These are phyloP conservation scores for Thuja plicata DNA, from an alignment of 83 land plant species.

Conservation along the genomic window DNA sequence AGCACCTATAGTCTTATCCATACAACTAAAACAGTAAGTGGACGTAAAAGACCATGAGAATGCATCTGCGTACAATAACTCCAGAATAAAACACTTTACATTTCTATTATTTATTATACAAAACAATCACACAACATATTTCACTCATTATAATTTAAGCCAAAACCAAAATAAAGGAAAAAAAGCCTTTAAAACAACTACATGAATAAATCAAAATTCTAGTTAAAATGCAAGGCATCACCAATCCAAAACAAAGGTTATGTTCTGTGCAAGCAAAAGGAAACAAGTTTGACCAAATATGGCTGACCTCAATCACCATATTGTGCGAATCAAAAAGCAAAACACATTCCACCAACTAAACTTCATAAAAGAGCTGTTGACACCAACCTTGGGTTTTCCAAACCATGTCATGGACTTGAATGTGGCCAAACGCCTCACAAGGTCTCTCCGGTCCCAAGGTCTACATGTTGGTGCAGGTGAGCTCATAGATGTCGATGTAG, in stretches of 20 bases:
- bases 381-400: conserved; percentile 83
- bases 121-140: not conserved
- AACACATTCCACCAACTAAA: not conserved
- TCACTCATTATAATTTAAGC: not conserved
- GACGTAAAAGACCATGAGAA: not conserved
- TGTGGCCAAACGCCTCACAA: conserved; percentile 73
- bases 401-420: conserved; percentile 99
- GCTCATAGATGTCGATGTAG: not conserved
- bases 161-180: not conserved
- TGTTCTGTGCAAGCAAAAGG: not conserved
- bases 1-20: not conserved
- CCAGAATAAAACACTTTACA: not conserved
- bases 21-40: not conserved
- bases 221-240: not conserved
- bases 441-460: conserved; percentile 95
- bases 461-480: conserved; percentile 55
- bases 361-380: not conserved
- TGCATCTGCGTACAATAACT: not conserved
- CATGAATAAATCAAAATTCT: not conserved
- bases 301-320: not conserved
- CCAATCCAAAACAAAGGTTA: not conserved
- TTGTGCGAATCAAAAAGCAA: not conserved
- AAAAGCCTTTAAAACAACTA: not conserved
- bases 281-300: not conserved
- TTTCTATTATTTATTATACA: not conserved